Base-by-base conservation (phyloP, 805 yeast species). In the Saturnispora zaruensis region DNA sequence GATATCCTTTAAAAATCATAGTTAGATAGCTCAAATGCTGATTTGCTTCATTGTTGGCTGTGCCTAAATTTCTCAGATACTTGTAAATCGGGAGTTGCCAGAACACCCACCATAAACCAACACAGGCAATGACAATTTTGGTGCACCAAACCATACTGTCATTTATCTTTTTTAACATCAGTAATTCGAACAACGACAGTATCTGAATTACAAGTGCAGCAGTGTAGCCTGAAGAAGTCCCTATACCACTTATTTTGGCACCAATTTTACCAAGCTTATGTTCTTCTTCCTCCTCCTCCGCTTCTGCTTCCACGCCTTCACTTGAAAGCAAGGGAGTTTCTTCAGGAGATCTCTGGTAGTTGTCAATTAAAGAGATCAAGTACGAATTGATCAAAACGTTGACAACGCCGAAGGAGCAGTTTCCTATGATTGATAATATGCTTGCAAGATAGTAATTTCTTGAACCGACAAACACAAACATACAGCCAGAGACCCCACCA, bases 321-420 rank as follows among this genome's bases (percentile, higher is more conserved):
- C n/a, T 36, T 7, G 24, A 36, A 18, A 36, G 20, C 14, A 33
- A 30, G 9, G 45, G 26, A 3, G 14, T 20, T 24, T 47, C 45
- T 33, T 40, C 49, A 3, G 18, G 23, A 18, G 23, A 16, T 25
- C 40, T 20, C 6, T 53, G 50, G 45, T 69, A 68, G 51, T 75
- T 74, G 14, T 72, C 65, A 2, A 79, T 84, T 34, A 85, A 64
- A 1, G 77, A 70, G 0, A 93, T 89, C 41, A 85, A 62, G 55
- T 78, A 77, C 1, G 93, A 81, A 62, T 85, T 86, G 6, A 89
- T 90, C 55, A 89, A 83, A 9, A 85, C 91, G 49, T 81, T 81
- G 3, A 82, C 87, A 7, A 84, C 87, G 1, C 95, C 95, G 64
- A 78, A 85, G 21, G 84, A 76, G 14, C 83, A 71, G 57, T 83